Evolutionary conservation across 306 rosid species (phyloP), one percentile per base, ranked within the genome.

Genomic region (Quercus ilex): DNA sequence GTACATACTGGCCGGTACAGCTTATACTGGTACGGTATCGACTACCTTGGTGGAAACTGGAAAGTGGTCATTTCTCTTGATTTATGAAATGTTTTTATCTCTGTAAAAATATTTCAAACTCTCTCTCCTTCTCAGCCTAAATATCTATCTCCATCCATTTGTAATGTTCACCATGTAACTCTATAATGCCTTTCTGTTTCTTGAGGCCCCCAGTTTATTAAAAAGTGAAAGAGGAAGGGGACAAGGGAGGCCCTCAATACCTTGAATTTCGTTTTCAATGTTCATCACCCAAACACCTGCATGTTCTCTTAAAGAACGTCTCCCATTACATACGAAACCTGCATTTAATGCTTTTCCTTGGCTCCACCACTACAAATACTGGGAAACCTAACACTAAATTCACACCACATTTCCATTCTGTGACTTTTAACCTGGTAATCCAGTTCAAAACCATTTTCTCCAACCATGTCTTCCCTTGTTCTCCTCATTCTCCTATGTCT

Each of bases 251-350:
- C 88, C 91, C 93, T 78, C 76, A 74, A 84, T 83, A 91, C 87
- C 85, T 86, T 73, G 63, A 83, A 76, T 85, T 91, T 86, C 52
- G 82, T 80, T 79, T 80, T 79, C 64, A 78, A 85, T 87, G 81
- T 79, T 87, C 89, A 90, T 84, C 74, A 77, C 76, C 86, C 86
- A 90, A 94, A 92, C 98, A 94, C 83, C 70, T 84, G 80, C 99
- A 95, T 85, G 99, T 95, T 95, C 98, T 94, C 89, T 88, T 89
- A 67, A 86, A 85, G 85, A 82, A 86, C 87, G 75, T 75, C 82
- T 86, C 74, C 77, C 82, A 74, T 88, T 84, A 77, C 80, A 69
- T 38, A 52, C 82, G 62, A 79, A 56, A 26, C 86, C 84, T 84
- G 69, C 92, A 92, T 92, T 94, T 88, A 94, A 85, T 84, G 82